Percentiles rank a stretch among this genome's conserved stretches.
phyloP scores from a whole-genome alignment of 208 protist species.

The Leishmania tarentolae region DNA sequence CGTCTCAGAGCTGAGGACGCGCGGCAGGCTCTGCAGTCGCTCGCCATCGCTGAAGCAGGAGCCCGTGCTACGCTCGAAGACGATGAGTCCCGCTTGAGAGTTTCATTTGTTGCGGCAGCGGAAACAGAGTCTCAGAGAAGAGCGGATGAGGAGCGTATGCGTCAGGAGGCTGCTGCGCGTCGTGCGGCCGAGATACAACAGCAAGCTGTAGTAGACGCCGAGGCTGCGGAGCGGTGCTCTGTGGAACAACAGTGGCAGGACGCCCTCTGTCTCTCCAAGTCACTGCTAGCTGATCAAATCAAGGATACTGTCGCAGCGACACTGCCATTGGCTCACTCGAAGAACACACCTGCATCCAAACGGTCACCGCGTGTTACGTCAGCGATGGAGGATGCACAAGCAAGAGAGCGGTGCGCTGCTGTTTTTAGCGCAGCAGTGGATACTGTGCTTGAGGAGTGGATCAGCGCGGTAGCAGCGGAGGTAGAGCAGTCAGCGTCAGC shows the following conservation, averaged over 20 bases:
- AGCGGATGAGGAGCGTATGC: slow-evolving; percentile 1
- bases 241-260: slow-evolving; percentile 1
- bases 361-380: background rate
- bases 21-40: background rate
- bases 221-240: slow-evolving; percentile 2
- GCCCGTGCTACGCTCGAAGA: background rate
- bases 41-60: background rate
- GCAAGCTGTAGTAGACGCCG: background rate
- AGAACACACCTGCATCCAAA: background rate
- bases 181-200: background rate
- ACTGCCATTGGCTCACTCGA: background rate
- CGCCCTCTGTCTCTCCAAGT: background rate
- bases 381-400: background rate
- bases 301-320: background rate
- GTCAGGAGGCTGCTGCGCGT: slow-evolving; percentile 2
- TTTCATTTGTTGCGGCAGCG: no score
- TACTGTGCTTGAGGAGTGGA: background rate
- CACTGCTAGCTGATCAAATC: background rate
- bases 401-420: background rate
- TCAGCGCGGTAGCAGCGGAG: background rate
- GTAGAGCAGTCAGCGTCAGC: background rate
- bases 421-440: background rate
- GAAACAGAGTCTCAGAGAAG: background rate
- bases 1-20: background rate
- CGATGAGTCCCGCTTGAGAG: background rate